phyloP scores from a whole-genome alignment of 2,329 filamentous ascomycete genomes.

The Chrysoporthe cubensis region DNA sequence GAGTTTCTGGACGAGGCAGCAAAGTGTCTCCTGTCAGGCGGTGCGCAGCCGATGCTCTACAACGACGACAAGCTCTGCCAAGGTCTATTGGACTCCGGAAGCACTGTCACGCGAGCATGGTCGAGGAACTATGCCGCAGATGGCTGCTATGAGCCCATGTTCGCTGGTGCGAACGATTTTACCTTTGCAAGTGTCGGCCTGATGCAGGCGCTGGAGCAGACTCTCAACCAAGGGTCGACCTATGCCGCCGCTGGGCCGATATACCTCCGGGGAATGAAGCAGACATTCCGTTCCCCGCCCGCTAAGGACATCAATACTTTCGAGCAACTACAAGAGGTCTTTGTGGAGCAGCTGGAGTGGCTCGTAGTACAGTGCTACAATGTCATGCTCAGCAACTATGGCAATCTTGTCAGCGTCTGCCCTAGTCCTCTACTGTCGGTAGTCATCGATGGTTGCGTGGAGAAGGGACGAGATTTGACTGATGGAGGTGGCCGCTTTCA shows the following conservation, averaged over 20 bases:
- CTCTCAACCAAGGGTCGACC: slow-evolving; percentile 14
- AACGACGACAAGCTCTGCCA: slow-evolving; percentile 26
- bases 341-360: slow-evolving; percentile 20
- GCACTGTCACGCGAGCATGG: slow-evolving; percentile 12
- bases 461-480: slow-evolving; percentile 20
- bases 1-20: slow-evolving; percentile 22
- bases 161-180: slow-evolving; percentile 2
- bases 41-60: slow-evolving; percentile 22
- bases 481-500: slow-evolving; percentile 19
- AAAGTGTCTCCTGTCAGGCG: slow-evolving; percentile 19
- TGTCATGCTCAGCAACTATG: slow-evolving; percentile 18
- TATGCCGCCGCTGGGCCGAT: slow-evolving; percentile 17
- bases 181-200: neutral
- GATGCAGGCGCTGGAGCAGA: slow-evolving; percentile 13
- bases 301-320: slow-evolving; percentile 12
- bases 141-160: slow-evolving; percentile 21
- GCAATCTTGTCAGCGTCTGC: slow-evolving; percentile 17
- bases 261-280: slow-evolving; percentile 19
- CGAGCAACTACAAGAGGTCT: slow-evolving; percentile 16
- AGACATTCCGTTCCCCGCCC: slow-evolving; percentile 19
- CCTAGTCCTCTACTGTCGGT: slow-evolving; percentile 23
- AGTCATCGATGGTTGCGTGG: slow-evolving; percentile 17
- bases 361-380: slow-evolving; percentile 20
- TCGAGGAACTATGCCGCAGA: slow-evolving; percentile 24
- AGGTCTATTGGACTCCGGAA: slow-evolving; percentile 13